These are phyloP conservation scores for Lodderomyces margitis DNA, from an alignment of 1,139 yeast species.

Conservation along the genomic window DNA sequence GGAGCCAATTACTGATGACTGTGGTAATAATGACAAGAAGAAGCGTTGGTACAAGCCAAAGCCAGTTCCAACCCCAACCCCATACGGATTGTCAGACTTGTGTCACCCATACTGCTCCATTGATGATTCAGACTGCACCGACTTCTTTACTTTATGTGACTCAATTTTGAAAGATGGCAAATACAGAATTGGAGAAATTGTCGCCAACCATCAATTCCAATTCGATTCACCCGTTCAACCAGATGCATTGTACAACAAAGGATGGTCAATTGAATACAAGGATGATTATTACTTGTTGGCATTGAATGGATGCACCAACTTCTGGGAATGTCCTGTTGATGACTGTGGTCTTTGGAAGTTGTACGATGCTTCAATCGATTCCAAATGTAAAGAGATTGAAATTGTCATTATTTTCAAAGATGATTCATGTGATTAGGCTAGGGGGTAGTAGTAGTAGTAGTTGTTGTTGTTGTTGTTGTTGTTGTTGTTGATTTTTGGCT, in stretches of 20 bases:
- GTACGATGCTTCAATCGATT: conserved; percentile 8
- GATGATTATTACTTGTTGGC: conserved; percentile 22
- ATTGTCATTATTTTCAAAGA: conserved; percentile 6
- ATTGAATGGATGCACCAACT: conserved; percentile 9
- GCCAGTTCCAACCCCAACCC: neutral
- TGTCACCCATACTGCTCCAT: conserved; percentile 5
- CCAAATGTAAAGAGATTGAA: conserved; percentile 6
- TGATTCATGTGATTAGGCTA: neutral
- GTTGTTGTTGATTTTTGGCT: too few relatives aligned
- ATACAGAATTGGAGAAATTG: conserved; percentile 43
- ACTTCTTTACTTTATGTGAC: conserved; percentile 43
- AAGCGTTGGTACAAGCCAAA: conserved; percentile 5
- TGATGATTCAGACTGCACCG: conserved; percentile 2
- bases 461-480: too few relatives aligned
- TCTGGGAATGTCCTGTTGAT: conserved; percentile 12
- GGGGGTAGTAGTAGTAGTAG: neutral
- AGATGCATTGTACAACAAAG: conserved; percentile 11
- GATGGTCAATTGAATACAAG: conserved; percentile 18
- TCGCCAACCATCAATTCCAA: conserved; percentile 47
- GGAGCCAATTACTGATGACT: conserved; percentile 2
- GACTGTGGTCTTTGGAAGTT: conserved; percentile 9
- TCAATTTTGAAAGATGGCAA: conserved; percentile 38
- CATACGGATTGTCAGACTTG: neutral
- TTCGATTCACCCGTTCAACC: conserved; percentile 49
- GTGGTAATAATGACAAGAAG: conserved; percentile 3